phyloP scores from a whole-genome alignment of 352 stramenopile species.

The Discostella stelligera region DNA sequence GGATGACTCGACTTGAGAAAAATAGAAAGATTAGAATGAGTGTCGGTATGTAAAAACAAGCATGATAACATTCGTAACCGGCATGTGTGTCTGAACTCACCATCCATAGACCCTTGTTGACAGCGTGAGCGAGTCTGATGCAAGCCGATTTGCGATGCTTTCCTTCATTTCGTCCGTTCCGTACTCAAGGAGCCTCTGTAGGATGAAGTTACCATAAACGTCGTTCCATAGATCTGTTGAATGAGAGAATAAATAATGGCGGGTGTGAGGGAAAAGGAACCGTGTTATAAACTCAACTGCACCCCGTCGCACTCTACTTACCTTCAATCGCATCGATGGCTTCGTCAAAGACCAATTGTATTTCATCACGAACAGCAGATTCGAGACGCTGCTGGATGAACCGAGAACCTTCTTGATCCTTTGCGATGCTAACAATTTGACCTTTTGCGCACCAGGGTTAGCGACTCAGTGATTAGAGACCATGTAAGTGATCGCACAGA shows the following conservation, averaged over 20 bases:
- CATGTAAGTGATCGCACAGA: not conserved
- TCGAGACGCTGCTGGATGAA: slow-evolving; percentile 33
- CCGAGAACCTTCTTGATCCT: slow-evolving; percentile 35
- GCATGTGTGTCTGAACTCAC: not conserved
- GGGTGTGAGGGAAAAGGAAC: not conserved
- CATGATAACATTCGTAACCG: not conserved
- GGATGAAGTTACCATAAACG: slow-evolving; percentile 37
- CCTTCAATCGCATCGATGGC: slow-evolving; percentile 22
- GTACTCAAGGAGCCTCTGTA: slow-evolving; percentile 31
- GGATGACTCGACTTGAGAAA: slow-evolving; percentile 24
- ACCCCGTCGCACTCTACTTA: not conserved
- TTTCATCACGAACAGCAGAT: slow-evolving; percentile 5
- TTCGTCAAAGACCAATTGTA: slow-evolving; percentile 28
- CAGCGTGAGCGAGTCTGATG: not conserved
- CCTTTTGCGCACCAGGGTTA: slow-evolving; percentile 10
- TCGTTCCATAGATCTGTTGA: slow-evolving; percentile 27
- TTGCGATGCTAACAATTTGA: slow-evolving; percentile 21
- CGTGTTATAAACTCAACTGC: not conserved
- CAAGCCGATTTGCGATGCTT: slow-evolving; percentile 2
- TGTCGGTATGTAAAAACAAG: not conserved
- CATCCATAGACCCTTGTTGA: slow-evolving; percentile 33
- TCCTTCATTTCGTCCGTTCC: slow-evolving; percentile 30
- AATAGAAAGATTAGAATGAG: not conserved
- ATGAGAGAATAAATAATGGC: not conserved
- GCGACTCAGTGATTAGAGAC: not conserved